Evolutionary conservation across 2,329 filamentous ascomycete genomes (phyloP), one percentile per base, ranked within the genome.

Genomic region (Leptographium wingfieldii): DNA sequence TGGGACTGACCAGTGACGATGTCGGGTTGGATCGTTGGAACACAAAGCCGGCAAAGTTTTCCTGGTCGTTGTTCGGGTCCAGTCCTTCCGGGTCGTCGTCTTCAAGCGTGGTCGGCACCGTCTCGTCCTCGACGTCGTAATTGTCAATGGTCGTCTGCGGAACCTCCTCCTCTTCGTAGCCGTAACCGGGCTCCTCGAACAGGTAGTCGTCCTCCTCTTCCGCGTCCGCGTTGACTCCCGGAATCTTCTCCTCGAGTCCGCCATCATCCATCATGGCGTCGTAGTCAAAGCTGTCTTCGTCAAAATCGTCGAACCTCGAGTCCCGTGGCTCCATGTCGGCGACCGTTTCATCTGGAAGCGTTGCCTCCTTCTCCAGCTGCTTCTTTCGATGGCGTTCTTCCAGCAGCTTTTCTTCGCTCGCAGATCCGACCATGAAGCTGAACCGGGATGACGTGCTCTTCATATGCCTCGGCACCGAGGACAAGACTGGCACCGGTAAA

Each of bases 401-500:
- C 49, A 91, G 73, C 46, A 87, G 69, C 69, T 84, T 86, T 70
- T 86, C 83, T 66, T 85, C 78, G 61, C 82, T 80, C 16, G 86
- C 86, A 6, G 82, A 82, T 5, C 85, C 86, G 19, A 85, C 81
- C 77, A 91, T 88, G 67, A 92, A 92, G 66, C 88, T 92, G 68
- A 92, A 92, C 16, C 88, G 78, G 0, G 87, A 90, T 0, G 88
- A 88, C 12, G 85, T 88, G 69, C 87, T 91, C 71, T 85, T 86
- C 83, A 86, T 86, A 63, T 86, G 83, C 62, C 74, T 80, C 2
- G 83, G 83, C 40, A 85, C 62, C 1, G 79, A 76, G 7, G 78
- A 80, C 2, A 76, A 57, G 4, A 64, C 69, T 1, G 62, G 60
- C 5, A 48, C 60, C 1, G 63, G 56, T 12, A 59, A 60, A 3